Evolutionary conservation across 768 basidiomycete genomes (phyloP).

Genomic region (Tricholoma sp.): DNA sequence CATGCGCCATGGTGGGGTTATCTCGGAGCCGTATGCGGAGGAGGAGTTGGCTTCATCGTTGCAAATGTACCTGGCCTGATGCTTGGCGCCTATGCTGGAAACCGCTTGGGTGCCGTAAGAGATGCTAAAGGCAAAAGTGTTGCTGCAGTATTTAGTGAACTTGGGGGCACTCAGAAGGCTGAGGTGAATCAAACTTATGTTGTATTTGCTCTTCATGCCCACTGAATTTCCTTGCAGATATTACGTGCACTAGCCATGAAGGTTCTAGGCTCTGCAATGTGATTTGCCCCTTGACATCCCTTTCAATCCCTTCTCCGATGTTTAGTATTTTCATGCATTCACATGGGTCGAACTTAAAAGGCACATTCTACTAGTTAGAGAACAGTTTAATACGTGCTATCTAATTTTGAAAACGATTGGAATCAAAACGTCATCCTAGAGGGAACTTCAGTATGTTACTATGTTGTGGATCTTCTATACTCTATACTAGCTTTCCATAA

Average conservation of each 20-base stretch:
- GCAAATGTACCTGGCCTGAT: slow-evolving; percentile 85
- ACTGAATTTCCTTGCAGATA: slow-evolving; percentile 42
- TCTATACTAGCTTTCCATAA: background rate
- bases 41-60: slow-evolving; percentile 54
- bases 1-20: slow-evolving; percentile 72
- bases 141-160: slow-evolving; percentile 76
- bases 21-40: slow-evolving; percentile 68
- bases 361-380: background rate
- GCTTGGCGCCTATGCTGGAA: slow-evolving; percentile 84
- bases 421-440: background rate
- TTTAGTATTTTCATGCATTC: background rate
- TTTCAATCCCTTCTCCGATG: background rate
- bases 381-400: background rate
- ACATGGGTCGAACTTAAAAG: no score
- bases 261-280: slow-evolving; percentile 64
- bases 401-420: background rate
- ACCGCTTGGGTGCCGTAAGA: slow-evolving; percentile 83
- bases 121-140: slow-evolving; percentile 96
- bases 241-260: slow-evolving; percentile 78
- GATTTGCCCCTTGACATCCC: background rate
- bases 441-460: background rate
- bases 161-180: slow-evolving; percentile 77
- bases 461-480: background rate
- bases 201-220: background rate
- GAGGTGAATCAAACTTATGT: slow-evolving; percentile 52